phyloP scores from a whole-genome alignment of 176 grass and related monocot genomes.

The Cenchrus fungigraminus region DNA sequence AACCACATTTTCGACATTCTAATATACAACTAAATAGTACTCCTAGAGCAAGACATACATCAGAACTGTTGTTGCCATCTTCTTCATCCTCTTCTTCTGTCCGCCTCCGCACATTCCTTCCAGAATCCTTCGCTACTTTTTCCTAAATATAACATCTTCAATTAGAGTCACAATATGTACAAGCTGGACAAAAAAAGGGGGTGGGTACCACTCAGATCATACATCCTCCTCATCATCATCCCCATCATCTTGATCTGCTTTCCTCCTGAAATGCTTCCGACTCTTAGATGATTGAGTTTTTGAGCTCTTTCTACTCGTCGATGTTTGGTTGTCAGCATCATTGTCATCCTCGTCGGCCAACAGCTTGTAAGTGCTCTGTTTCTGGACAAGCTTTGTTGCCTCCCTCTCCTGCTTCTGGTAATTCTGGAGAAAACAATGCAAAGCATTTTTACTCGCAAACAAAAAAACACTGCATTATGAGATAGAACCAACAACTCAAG shows the following conservation, averaged over 20 bases:
- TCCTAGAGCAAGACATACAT: conserved; percentile 46
- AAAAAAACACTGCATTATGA: background rate
- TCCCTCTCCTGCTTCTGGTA: conserved; percentile 87
- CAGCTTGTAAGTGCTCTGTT: conserved; percentile 83
- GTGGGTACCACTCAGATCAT: conserved; percentile 20
- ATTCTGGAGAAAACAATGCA: conserved; percentile 48
- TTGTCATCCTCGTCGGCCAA: conserved; percentile 64
- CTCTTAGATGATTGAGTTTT: conserved; percentile 44
- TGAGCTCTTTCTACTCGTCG: conserved; percentile 34
- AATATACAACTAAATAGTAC: conserved; percentile 3
- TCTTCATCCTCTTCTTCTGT: conserved; percentile 58
- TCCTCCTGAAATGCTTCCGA: conserved; percentile 82
- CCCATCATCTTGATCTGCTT: conserved; percentile 54
- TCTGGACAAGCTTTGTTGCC: conserved; percentile 65
- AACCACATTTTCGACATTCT: background rate
- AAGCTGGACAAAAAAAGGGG: background rate
- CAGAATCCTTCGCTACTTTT: conserved; percentile 22
- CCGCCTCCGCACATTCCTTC: conserved; percentile 49
- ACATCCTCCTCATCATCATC: conserved; percentile 69
- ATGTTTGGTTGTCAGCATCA: conserved; percentile 33
- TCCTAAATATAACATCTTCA: conserved; percentile 45
- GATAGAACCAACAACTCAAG: background rate
- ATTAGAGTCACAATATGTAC: conserved; percentile 15
- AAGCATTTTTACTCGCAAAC: conserved; percentile 18
- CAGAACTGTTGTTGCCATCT: conserved; percentile 37